These are phyloP conservation scores for Jacaranda mimosifolia DNA, from an alignment of 257 asterid genomes.

Conservation along the genomic window DNA sequence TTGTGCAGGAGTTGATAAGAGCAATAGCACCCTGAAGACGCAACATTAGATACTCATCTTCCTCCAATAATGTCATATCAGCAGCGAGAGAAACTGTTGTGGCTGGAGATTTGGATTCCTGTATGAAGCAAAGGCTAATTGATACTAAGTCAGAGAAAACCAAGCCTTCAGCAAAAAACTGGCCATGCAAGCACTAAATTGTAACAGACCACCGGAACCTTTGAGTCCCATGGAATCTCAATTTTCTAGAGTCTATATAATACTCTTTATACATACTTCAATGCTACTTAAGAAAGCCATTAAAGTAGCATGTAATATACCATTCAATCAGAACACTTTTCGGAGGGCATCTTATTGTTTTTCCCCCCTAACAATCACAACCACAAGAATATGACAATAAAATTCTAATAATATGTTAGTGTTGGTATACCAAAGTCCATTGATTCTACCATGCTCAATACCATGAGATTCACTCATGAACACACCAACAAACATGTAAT, in stretches of 20 bases:
- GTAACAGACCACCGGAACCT: too few species aligned
- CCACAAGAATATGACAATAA: neutral
- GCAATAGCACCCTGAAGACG: slow-evolving; percentile 63
- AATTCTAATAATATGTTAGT: neutral
- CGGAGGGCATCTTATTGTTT: neutral
- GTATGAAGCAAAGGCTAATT: slow-evolving; percentile 65
- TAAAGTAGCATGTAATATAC: slow-evolving; percentile 8
- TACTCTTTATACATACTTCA: neutral
- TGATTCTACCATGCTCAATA: neutral
- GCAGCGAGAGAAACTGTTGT: slow-evolving; percentile 35
- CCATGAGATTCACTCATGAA: slow-evolving; percentile 8
- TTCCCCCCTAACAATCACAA: neutral
- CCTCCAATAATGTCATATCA: slow-evolving; percentile 43
- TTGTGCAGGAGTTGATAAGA: slow-evolving; percentile 63
- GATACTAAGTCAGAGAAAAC: slow-evolving; percentile 43
- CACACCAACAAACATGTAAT: neutral
- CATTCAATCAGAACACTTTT: neutral
- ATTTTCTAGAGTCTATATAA: neutral
- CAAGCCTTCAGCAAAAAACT: neutral
- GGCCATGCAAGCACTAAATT: neutral
- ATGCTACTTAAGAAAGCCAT: neutral
- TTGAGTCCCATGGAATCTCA: neutral
- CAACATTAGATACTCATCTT: slow-evolving; percentile 46
- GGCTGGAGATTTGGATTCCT: slow-evolving; percentile 56
- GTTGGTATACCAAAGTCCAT: neutral